phyloP scores from a whole-genome alignment of 805 yeast species.

The Candida incommunis region DNA sequence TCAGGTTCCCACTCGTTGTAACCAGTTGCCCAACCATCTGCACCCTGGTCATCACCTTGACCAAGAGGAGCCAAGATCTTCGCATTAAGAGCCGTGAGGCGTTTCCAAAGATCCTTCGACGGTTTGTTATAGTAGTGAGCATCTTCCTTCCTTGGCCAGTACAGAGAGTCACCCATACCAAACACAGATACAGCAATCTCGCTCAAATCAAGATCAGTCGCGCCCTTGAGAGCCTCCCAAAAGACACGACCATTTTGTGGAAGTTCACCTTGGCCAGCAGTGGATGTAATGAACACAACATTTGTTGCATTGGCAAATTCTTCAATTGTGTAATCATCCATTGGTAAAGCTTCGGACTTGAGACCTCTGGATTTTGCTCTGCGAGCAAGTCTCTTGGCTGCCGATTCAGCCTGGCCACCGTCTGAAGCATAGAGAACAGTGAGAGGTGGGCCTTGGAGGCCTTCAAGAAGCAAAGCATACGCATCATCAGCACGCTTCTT shows the following conservation, averaged over 20 bases:
- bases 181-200: constrained; percentile 45
- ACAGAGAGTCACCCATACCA: constrained; percentile 70
- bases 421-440: constrained; percentile 81
- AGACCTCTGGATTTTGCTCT: constrained; percentile 73
- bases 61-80: constrained; percentile 62
- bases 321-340: constrained; percentile 62
- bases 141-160: constrained; percentile 97
- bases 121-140: constrained; percentile 91
- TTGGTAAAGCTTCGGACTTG: constrained; percentile 46
- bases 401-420: constrained; percentile 74
- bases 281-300: constrained; percentile 54
- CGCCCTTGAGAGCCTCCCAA: constrained; percentile 55
- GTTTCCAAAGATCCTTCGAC: constrained; percentile 52
- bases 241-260: constrained; percentile 68
- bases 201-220: constrained; percentile 53
- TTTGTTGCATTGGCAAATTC: constrained; percentile 60
- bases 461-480: constrained; percentile 61
- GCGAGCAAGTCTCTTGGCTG: constrained; percentile 66
- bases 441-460: constrained; percentile 83
- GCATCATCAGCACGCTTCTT: constrained; percentile 61
- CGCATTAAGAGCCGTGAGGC: constrained; percentile 59
- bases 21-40: constrained; percentile 91
- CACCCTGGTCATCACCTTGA: constrained; percentile 93
- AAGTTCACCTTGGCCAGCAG: constrained; percentile 81
- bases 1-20: constrained; percentile 73